phyloP scores from a whole-genome alignment of 225 moss, liverwort and hornwort species.

The Climacium dendroides region DNA sequence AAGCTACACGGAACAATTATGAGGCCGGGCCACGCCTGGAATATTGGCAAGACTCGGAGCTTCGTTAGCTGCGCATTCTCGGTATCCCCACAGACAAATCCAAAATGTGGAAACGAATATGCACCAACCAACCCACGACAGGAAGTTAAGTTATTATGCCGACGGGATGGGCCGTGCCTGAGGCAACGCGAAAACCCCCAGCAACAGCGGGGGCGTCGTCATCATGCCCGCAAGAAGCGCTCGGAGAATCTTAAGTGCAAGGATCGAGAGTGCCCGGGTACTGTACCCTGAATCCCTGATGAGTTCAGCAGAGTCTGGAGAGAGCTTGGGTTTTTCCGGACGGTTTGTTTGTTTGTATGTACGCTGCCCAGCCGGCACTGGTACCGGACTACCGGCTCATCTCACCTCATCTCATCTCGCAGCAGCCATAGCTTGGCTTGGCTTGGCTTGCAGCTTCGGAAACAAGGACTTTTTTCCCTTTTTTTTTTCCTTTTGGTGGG shows the following conservation, averaged over 20 bases:
- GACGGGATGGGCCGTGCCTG: not conserved
- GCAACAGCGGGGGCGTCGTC: not conserved
- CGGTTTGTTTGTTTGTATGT: not conserved
- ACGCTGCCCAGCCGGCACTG: not conserved
- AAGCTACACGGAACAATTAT: not conserved
- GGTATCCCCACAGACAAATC: not conserved
- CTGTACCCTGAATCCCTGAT: too few species aligned
- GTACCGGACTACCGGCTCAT: not conserved
- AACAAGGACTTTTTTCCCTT: too few species aligned
- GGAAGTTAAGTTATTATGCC: not conserved
- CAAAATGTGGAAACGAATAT: not conserved
- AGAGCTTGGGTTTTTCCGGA: not conserved
- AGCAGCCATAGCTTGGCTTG: not conserved
- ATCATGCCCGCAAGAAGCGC: not conserved
- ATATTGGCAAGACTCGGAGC: not conserved
- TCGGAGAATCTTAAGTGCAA: not conserved
- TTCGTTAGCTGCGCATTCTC: not conserved
- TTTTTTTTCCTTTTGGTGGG: not conserved
- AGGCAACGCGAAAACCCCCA: not conserved
- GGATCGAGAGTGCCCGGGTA: not conserved
- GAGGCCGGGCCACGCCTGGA: not conserved
- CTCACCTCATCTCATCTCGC: not conserved
- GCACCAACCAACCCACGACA: not conserved
- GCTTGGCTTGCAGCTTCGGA: too few species aligned
- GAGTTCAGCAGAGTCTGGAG: not conserved